Percentiles rank a stretch among this genome's conserved stretches.
Conservation (phyloP, 2,329 filamentous ascomycete genomes). For the Cytospora piceae region DNA sequence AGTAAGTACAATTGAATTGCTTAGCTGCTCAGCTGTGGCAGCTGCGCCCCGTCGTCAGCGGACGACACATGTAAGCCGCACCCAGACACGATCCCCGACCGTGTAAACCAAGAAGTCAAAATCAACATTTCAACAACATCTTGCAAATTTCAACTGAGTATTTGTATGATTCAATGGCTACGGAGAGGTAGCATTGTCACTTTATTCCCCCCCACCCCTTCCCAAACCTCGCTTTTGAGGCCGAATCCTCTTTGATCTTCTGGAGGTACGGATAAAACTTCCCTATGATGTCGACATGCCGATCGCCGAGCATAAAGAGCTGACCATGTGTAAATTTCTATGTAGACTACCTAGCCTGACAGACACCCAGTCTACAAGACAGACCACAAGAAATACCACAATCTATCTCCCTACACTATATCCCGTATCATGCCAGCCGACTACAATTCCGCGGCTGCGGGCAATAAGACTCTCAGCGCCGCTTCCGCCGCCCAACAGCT, state of each 20-base stretch:
- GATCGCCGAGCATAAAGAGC: neutral
- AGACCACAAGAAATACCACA: neutral
- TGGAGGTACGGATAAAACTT: neutral
- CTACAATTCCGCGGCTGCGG: constrained; percentile 54
- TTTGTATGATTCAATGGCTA: constrained; percentile 18
- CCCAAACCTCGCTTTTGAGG: neutral
- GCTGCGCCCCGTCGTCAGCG: no score
- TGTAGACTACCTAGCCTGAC: neutral
- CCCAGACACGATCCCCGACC: neutral
- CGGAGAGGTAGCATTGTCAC: constrained; percentile 8
- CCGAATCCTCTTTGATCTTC: neutral
- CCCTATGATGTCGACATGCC: neutral
- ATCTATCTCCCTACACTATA: constrained; percentile 11
- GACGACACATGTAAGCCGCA: neutral
- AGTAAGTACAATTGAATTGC: neutral
- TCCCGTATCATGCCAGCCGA: constrained; percentile 52
- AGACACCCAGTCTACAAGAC: neutral
- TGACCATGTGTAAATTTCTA: neutral
- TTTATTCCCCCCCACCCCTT: neutral
- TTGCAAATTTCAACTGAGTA: neutral
- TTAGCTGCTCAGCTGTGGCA: neutral
- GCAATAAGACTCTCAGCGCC: constrained; percentile 35
- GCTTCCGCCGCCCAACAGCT: constrained; percentile 40
- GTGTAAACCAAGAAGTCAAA: neutral
- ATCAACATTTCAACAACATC: neutral